phyloP scores from a whole-genome alignment of 176 grass and related monocot genomes.

The Thinopyrum elongatum region DNA sequence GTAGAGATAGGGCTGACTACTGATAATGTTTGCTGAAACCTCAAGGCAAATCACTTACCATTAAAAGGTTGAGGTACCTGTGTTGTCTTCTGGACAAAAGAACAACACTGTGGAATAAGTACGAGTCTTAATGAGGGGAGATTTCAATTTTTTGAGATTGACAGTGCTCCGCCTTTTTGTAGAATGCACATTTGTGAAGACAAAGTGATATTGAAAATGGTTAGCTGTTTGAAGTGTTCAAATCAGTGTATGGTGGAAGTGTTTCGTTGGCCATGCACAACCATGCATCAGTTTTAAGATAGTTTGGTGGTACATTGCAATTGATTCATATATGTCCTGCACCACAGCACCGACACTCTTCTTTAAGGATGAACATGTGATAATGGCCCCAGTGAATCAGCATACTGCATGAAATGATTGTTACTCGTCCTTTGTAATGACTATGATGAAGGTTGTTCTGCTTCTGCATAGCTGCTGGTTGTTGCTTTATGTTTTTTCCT shows the following conservation, averaged over 20 bases:
- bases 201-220: neutral
- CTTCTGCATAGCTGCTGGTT: neutral
- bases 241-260: neutral
- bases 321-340: constrained; percentile 5
- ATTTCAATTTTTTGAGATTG: neutral
- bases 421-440: neutral
- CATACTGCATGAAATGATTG: neutral
- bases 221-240: neutral
- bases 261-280: neutral
- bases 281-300: neutral
- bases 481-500: neutral
- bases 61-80: neutral
- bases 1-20: neutral
- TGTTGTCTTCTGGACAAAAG: neutral
- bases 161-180: neutral
- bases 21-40: constrained; percentile 1
- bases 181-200: neutral
- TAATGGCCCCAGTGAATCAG: neutral
- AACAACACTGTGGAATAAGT: neutral
- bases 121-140: neutral
- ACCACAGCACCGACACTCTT: neutral
- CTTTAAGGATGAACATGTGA: neutral
- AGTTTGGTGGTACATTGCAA: neutral
- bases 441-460: neutral
- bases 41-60: neutral